Base-by-base conservation (phyloP, 1,139 yeast species). In the Scheffersomyces illinoinensis region DNA sequence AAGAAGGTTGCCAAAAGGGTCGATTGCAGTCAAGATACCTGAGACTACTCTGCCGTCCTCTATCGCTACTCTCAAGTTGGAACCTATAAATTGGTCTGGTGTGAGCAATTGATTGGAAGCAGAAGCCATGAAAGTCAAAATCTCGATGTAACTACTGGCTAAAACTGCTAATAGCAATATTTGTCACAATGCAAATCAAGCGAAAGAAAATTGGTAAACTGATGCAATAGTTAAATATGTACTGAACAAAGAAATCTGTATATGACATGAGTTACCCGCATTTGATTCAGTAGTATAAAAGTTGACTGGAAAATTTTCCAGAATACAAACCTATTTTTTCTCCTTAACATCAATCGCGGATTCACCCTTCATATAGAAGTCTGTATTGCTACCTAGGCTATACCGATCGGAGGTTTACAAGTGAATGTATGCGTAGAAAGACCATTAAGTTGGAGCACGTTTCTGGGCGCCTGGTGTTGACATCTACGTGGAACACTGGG, bases 401-500 rank as follows among this genome's bases (percentile, higher is more conserved):
- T 57, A 61, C 57, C 62, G 66, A 62, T 57, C 63, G 72, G 69
- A 65, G 51, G 68, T 59, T 65, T 67, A 65, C 61, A 54, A 58
- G 68, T 66, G 69, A 58, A 68, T 66, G 60, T 56, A 76, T 69
- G 84, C 84, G 84, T 77, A 81, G 77, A 81, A 57, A 54, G 71
- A 79, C 68, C 69, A 60, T 62, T 56, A 54, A 53, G 58, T 56
- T 61, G 82, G 81, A 76, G 84, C 83, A 80, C 84, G 84, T 80
- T 81, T 74, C 85, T 81, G 85, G 85, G 85, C 85, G 84, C 85
- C 85, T 74, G 85, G 72, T 79, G 78, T 79, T 79, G 85, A 81
- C 81, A 69, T 62, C 63, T 65, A 60, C 61, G 71, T 81, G 84
- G 81, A 74, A 77, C 78, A 78, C 74, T 80, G 84, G 85, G 85